phyloP scores from a whole-genome alignment of 2,329 filamentous ascomycete genomes.

The Paecilomyces formosus region DNA sequence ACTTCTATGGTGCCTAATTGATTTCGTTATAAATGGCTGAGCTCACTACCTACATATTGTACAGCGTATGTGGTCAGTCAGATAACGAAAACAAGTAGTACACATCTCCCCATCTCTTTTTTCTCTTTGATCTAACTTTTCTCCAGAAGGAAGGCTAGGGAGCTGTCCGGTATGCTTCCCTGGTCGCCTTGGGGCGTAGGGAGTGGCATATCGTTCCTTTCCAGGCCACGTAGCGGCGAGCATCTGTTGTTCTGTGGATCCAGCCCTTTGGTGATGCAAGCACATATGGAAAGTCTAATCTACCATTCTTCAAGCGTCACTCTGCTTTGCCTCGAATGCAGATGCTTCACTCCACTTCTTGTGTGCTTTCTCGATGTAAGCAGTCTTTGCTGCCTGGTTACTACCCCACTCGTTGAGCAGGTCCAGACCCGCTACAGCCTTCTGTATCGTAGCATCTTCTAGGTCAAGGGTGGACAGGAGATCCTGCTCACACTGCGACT shows the following conservation, averaged over 20 bases:
- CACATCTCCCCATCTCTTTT: background rate
- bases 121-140: background rate
- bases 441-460: constrained; percentile 44
- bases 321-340: constrained; percentile 21
- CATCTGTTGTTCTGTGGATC: background rate
- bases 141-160: background rate
- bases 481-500: constrained; percentile 53
- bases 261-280: background rate
- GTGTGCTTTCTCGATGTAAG: constrained; percentile 38
- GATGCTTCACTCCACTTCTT: constrained; percentile 35
- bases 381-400: constrained; percentile 39
- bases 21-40: background rate
- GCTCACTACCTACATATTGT: background rate
- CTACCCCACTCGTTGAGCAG: constrained; percentile 47
- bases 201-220: background rate
- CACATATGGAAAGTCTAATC: background rate
- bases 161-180: background rate
- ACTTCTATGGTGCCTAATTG: background rate
- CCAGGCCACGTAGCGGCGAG: background rate
- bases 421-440: constrained; percentile 50
- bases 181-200: background rate
- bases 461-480: constrained; percentile 53
- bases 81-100: constrained; percentile 1
- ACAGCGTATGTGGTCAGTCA: background rate
- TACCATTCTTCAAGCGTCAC: background rate